phyloP scores from a whole-genome alignment of 139 green algal species.

The Tetraselmis striata region DNA sequence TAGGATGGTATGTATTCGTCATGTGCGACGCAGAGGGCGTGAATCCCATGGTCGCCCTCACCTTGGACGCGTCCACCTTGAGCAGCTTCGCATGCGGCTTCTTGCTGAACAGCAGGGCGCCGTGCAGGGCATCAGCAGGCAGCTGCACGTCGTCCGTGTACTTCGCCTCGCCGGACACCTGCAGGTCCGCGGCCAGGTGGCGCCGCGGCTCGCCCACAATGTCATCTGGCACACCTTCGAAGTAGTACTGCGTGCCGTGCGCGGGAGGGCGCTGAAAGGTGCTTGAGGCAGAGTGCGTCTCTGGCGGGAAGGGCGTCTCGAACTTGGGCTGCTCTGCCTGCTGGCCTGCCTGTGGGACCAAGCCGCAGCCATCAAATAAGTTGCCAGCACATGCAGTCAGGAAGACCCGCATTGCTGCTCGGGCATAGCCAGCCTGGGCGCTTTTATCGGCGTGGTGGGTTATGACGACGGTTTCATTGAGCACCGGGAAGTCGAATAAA shows the following conservation, averaged over 20 bases:
- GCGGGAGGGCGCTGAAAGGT: conserved; percentile 52
- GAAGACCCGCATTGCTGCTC: no score
- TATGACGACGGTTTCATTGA: no score
- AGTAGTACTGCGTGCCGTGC: conserved; percentile 80
- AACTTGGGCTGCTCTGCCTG: conserved; percentile 1
- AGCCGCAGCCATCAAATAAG: no score
- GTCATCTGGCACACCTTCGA: conserved; percentile 25
- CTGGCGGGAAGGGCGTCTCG: conserved; percentile 8
- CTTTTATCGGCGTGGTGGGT: no score
- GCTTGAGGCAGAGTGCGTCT: conserved; percentile 26
- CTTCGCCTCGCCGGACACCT: conserved; percentile 81
- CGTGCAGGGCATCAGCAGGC: conserved; percentile 58
- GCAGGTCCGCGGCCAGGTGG: conserved; percentile 84
- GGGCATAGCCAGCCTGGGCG: no score
- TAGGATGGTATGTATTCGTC: no score
- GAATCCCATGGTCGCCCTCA: no score
- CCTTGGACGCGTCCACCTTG: conserved; percentile 53
- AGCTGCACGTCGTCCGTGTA: conserved; percentile 88
- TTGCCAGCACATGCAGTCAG: no score
- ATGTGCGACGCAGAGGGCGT: no score
- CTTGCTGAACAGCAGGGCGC: conserved; percentile 67
- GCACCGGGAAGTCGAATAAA: no score
- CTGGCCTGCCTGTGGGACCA: not conserved
- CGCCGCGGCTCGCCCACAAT: conserved; percentile 70
- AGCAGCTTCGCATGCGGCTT: conserved; percentile 67